Percentiles rank a stretch among this genome's conserved stretches.
These are phyloP conservation scores for Cladochytrium replicatum DNA, from an alignment of 192 early-diverging fungal genomes.

Conservation along the genomic window DNA sequence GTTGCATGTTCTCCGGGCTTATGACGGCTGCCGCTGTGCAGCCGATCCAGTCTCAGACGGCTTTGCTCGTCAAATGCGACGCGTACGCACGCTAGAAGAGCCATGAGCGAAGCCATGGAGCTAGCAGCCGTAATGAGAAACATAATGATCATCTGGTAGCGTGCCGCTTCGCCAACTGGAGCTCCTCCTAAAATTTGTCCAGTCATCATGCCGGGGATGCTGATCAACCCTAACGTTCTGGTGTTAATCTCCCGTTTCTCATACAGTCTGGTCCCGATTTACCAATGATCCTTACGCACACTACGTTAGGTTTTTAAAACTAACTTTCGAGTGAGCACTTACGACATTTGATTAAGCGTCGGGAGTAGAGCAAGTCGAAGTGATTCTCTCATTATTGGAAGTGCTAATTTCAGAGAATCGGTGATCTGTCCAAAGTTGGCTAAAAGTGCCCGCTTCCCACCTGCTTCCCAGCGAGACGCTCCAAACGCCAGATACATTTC, in stretches of 20 bases:
- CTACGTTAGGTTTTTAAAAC: neutral
- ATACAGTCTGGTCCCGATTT: no score
- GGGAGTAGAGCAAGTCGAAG: conserved; percentile 69
- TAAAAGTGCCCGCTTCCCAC: neutral
- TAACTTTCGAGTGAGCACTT: neutral
- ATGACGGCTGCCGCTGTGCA: no score
- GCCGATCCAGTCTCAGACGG: conserved; percentile 19
- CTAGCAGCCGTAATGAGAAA: conserved; percentile 76
- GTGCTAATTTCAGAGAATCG: conserved; percentile 22
- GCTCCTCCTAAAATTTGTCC: conserved; percentile 82
- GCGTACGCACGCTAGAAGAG: conserved; percentile 5
- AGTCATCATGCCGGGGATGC: conserved; percentile 56
- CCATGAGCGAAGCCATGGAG: conserved; percentile 34
- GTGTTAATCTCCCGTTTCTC: conserved; percentile 1
- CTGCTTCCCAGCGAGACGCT: conserved; percentile 70
- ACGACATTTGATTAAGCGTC: conserved; percentile 61
- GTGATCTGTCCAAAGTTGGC: neutral
- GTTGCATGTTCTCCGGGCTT: no score
- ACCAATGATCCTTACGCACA: neutral
- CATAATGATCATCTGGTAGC: conserved; percentile 75
- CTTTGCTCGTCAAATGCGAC: conserved; percentile 17
- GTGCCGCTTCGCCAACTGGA: conserved; percentile 63
- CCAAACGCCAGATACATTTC: conserved; percentile 63
- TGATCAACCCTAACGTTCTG: neutral
- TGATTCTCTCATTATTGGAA: conserved; percentile 62